phyloP scores from a whole-genome alignment of 495 filamentous ascomycete species.

The Haplographium delicatum region DNA sequence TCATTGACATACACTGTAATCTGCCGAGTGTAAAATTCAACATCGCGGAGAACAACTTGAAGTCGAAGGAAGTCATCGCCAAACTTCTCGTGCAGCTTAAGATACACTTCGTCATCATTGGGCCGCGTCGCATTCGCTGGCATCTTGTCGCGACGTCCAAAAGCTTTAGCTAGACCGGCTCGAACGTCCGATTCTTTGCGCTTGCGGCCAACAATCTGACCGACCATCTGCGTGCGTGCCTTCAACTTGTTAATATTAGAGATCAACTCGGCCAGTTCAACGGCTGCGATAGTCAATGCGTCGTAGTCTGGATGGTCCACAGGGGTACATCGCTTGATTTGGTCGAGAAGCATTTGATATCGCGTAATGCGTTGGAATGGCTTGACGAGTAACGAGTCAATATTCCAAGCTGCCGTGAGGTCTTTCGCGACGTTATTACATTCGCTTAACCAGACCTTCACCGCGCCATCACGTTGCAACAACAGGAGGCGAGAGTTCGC shows the following conservation, averaged over 20 bases:
- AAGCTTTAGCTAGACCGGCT: slow-evolving; percentile 75
- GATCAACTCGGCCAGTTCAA: slow-evolving; percentile 63
- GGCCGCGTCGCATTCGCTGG: slow-evolving; percentile 61
- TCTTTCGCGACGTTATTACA: slow-evolving; percentile 84
- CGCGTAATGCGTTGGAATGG: slow-evolving; percentile 89
- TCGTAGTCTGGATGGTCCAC: slow-evolving; percentile 75
- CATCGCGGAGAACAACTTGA: slow-evolving; percentile 84
- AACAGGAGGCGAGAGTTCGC: slow-evolving; percentile 72
- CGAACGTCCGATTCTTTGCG: slow-evolving; percentile 87
- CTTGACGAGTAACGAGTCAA: slow-evolving; percentile 92
- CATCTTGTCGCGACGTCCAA: slow-evolving; percentile 47
- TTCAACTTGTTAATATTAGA: slow-evolving; percentile 89
- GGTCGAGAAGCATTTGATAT: slow-evolving; percentile 77
- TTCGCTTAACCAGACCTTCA: slow-evolving; percentile 86
- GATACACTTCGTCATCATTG: slow-evolving; percentile 75
- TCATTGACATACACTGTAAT: slow-evolving; percentile 64
- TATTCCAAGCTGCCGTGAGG: slow-evolving; percentile 85
- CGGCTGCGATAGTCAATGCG: slow-evolving; percentile 56
- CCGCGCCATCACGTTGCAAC: slow-evolving; percentile 66
- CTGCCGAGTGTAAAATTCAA: slow-evolving; percentile 76
- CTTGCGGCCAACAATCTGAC: slow-evolving; percentile 77
- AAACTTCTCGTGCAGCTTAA: slow-evolving; percentile 69
- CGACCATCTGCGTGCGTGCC: slow-evolving; percentile 83
- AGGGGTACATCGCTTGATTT: slow-evolving; percentile 74
- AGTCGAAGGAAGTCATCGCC: slow-evolving; percentile 83